A percentile compares a stretch with the other conserved stretches of the same genome.
Conservation (phyloP, 768 basidiomycete species). For the Psilocybe cubensis region DNA sequence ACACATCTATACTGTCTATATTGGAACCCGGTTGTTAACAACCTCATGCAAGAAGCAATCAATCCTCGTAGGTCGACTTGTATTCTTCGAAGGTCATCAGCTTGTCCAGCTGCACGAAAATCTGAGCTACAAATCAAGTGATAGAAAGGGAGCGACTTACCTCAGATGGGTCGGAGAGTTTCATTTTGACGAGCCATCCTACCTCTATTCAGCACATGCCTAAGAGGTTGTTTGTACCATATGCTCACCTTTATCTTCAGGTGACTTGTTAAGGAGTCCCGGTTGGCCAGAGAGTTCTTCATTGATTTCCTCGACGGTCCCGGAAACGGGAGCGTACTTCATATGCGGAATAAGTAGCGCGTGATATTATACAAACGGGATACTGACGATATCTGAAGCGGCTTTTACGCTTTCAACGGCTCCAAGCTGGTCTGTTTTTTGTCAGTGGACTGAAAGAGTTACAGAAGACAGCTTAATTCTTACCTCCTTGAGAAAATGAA, state of each 20-base stretch:
- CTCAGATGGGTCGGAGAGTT: conserved; percentile 76
- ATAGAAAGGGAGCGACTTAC: conserved; percentile 41
- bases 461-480: conserved; percentile 32
- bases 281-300: conserved; percentile 66
- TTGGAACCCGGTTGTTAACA: not conserved
- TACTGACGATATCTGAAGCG: conserved; percentile 85
- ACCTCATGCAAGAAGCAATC: conserved; percentile 6
- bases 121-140: not conserved
- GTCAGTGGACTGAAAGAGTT: not conserved
- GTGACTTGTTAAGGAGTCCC: conserved; percentile 84
- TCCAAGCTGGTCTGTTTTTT: conserved; percentile 72
- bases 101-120: conserved; percentile 55
- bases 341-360: not conserved
- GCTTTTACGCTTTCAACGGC: conserved; percentile 97
- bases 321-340: conserved; percentile 93
- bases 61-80: conserved; percentile 42
- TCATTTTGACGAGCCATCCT: conserved; percentile 98
- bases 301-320: conserved; percentile 82
- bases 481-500: conserved; percentile 74
- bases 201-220: not conserved
- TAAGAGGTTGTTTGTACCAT: not conserved
- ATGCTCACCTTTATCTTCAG: conserved; percentile 76
- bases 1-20: conserved; percentile 8
- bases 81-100: conserved; percentile 84
- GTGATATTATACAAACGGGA: conserved; percentile 1